Base-by-base conservation (phyloP, 2,329 filamentous ascomycete species). In the Colletotrichum sp. region DNA sequence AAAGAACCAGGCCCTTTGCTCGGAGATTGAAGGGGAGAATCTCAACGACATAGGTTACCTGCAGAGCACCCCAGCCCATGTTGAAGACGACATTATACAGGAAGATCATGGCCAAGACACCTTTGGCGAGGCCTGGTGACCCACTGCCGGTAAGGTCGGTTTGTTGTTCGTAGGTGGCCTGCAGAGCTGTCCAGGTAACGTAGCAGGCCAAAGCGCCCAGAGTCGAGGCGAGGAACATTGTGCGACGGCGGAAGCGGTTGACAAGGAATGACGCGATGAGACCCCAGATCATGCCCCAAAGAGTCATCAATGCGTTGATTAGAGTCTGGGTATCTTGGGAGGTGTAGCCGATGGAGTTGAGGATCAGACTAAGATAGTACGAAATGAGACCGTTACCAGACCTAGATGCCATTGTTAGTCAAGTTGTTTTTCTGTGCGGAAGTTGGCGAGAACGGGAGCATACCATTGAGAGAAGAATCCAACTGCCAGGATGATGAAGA, bases 401-500 rank as follows among this genome's bases (percentile, higher is more conserved):
- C 79, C 30, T 72, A 24, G 21, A 24, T 24, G 21, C 21, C 21
- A 24, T 24, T 24, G 21, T 24, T 24, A 24, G 21, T 32, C n/a
- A 74, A 76, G 7, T 36, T 36, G 3, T 36, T 16, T 8, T 36
- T 49, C 44, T 7, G 6, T 6, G 44, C 7, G 44, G 1, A 8
- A 1, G 8, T 21, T 21, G 10, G 44, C 3, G 5, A 67, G 9
- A 26, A 44, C 6, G n/a, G 32, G 34, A 15, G 55, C 78, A 65
- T 30, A 79, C 72, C 78, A 78, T 34, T 80, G 79, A 3, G 77
- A 89, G 79, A 90, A 90, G 6, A 91, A 80, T 16, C 89, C 89
- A 12, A 91, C 85, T 52, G 89, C 85, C 2, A 84, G 82, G 4
- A 77, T 75, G 75, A 91, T 86, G 12, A 90, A 77, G 2, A 88